phyloP scores from a whole-genome alignment of 768 basidiomycete species.

The Collybia mongolica region DNA sequence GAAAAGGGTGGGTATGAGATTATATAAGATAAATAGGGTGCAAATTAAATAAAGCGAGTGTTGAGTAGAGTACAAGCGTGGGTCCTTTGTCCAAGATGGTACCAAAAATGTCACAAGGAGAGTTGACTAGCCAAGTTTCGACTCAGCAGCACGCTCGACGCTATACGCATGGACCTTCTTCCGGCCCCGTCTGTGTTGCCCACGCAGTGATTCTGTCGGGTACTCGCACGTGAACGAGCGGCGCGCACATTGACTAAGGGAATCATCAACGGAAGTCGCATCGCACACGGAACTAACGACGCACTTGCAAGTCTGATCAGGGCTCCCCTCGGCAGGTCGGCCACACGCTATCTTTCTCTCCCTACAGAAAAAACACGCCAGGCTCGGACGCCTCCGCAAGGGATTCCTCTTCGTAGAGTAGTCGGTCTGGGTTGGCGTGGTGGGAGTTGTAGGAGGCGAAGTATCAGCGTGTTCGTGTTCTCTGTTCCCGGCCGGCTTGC shows the following conservation, averaged over 20 bases:
- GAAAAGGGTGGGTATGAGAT: too few relatives aligned
- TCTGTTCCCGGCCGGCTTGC: too few relatives aligned
- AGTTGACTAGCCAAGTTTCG: not conserved
- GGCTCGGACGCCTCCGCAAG: not conserved
- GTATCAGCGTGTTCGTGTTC: too few relatives aligned
- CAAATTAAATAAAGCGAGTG: not conserved
- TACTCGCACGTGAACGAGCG: constrained; percentile 5
- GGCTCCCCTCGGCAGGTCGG: constrained; percentile 6
- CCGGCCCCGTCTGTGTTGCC: constrained; percentile 3
- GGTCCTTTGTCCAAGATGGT: not conserved
- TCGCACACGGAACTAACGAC: not conserved
- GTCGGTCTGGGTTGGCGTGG: too few relatives aligned
- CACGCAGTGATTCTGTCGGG: constrained; percentile 6
- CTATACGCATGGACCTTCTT: not conserved
- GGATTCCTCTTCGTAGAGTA: not conserved
- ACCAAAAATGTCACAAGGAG: not conserved
- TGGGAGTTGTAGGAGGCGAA: too few relatives aligned
- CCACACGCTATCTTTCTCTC: constrained; percentile 9
- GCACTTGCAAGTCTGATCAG: constrained; percentile 8
- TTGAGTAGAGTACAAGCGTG: not conserved
- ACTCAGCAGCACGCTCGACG: not conserved
- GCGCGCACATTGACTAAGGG: constrained; percentile 4
- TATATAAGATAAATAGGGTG: too few relatives aligned
- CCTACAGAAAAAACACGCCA: constrained; percentile 8
- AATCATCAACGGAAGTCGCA: too few relatives aligned